A percentile compares a stretch with the other conserved stretches of the same genome.
Evolutionary conservation across 2,329 filamentous ascomycete genomes (phyloP).

Genomic region (Neurospora crassa): DNA sequence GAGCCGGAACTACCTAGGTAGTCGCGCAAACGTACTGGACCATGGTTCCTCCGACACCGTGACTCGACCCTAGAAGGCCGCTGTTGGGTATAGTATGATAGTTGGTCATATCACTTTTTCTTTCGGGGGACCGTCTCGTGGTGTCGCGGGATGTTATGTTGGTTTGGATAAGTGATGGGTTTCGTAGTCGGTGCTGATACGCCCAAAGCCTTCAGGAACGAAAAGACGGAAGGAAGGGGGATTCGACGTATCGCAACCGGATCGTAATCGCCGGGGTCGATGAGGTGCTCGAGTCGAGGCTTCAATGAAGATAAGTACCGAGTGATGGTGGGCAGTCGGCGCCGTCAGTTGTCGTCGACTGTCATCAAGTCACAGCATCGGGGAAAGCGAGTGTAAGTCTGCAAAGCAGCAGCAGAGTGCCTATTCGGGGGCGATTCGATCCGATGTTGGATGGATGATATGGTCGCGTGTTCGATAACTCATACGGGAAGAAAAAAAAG

Average conservation of each 20-base stretch:
- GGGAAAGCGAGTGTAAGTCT: neutral
- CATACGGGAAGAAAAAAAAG: neutral
- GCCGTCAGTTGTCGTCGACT: neutral
- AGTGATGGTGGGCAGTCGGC: neutral
- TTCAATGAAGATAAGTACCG: neutral
- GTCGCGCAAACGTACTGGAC: conserved; percentile 29
- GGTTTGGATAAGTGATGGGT: neutral
- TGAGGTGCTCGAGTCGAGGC: neutral
- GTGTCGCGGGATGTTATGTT: neutral
- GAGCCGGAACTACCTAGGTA: neutral
- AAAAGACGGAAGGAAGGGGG: neutral
- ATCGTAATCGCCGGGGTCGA: neutral
- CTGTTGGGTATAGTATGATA: neutral
- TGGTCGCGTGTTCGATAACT: neutral
- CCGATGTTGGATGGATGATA: neutral
- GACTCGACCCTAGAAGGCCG: neutral
- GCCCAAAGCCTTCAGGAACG: neutral
- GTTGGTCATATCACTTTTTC: neutral
- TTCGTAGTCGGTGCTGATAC: neutral
- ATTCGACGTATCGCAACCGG: neutral
- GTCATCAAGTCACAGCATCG: neutral
- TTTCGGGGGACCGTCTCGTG: neutral
- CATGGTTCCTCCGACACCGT: conserved; percentile 32
- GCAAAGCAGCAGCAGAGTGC: neutral
- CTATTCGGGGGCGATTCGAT: neutral